phyloP scores from a whole-genome alignment of 805 yeast species.

The Tetrapisispora pingtungensis region DNA sequence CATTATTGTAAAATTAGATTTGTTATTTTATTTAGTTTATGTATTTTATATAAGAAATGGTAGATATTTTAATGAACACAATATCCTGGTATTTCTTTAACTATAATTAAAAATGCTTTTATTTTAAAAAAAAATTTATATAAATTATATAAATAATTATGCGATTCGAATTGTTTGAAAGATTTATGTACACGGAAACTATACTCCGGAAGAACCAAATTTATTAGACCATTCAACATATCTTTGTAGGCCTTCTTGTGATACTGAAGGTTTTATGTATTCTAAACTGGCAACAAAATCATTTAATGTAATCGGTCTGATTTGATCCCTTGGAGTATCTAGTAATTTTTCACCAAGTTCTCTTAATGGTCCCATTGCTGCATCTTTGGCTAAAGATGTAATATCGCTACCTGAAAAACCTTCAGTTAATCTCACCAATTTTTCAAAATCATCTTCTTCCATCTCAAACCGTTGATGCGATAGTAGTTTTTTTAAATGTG shows the following conservation, averaged over 20 bases:
- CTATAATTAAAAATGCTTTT: neutral
- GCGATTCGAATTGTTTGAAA: neutral
- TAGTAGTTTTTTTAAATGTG: slow-evolving; percentile 60
- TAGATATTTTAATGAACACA: slow-evolving; percentile 4
- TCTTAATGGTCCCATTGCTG: slow-evolving; percentile 95
- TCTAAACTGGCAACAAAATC: slow-evolving; percentile 73
- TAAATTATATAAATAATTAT: neutral
- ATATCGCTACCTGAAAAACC: slow-evolving; percentile 91
- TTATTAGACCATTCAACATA: slow-evolving; percentile 84
- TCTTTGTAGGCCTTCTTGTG: slow-evolving; percentile 62
- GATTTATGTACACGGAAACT: slow-evolving; percentile 1
- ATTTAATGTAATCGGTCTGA: slow-evolving; percentile 59
- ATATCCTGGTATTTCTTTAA: neutral
- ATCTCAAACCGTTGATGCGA: slow-evolving; percentile 64
- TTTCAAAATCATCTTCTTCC: slow-evolving; percentile 49
- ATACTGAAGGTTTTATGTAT: slow-evolving; percentile 81
- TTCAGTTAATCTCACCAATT: slow-evolving; percentile 55
- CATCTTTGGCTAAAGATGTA: slow-evolving; percentile 89
- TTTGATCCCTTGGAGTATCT: slow-evolving; percentile 56
- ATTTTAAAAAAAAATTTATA: neutral
- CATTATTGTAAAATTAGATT: neutral
- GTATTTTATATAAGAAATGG: slow-evolving; percentile 1
- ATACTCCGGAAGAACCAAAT: slow-evolving; percentile 85
- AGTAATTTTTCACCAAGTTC: slow-evolving; percentile 79
- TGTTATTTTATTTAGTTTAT: neutral